Base-by-base conservation (phyloP, 192 early-diverging fungal species). In the Coemansia sp. region DNA sequence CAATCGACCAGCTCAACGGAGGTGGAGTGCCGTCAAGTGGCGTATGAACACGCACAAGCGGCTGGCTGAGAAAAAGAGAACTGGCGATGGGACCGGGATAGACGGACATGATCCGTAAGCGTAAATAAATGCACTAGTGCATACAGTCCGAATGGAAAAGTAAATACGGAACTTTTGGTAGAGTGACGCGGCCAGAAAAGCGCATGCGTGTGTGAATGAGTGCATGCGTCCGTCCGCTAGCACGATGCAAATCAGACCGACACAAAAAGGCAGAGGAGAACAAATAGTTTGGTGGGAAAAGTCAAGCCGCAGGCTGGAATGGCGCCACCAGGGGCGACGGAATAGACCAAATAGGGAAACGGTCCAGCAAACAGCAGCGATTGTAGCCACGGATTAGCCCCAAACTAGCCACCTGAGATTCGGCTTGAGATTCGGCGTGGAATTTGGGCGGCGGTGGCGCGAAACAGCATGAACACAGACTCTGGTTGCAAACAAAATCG, bases 61-160 rank as follows among this genome's bases (percentile, higher is more conserved):
- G n/a, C 25, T n/a, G 27, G 27, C 53, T 9, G 27, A 15, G 5
- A 25, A 5, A 25, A 5, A 25, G 29, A 25, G 29, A 55, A 15
- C n/a, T 25, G 10, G 14, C 24, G 29, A 55, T 23, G 21, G 23
- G 23, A 23, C 17, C 21, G 23, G 17, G 50, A 52, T 52, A 29
- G 53, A 55, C 53, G 53, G 53, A 55, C 53, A 55, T 43, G 41
- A 25, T 55, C 52, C 43, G 39, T 45, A 65, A 65, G 37, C 56
- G 48, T 45, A 65, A 56, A 56, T 48, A 47, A 15, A 57, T 48
- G 56, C 29, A 57, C 29, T 10, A 57, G 11, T 57, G 56, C 56
- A 39, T 57, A 15, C 27, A 37, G 35, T 35, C 14, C 21, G 14
- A 57, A 39, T 7, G n/a, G 41, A 43, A 43, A 43, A 11, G 41